phyloP scores from a whole-genome alignment of 2,329 filamentous ascomycete species.

The Emydomyces testavorans region DNA sequence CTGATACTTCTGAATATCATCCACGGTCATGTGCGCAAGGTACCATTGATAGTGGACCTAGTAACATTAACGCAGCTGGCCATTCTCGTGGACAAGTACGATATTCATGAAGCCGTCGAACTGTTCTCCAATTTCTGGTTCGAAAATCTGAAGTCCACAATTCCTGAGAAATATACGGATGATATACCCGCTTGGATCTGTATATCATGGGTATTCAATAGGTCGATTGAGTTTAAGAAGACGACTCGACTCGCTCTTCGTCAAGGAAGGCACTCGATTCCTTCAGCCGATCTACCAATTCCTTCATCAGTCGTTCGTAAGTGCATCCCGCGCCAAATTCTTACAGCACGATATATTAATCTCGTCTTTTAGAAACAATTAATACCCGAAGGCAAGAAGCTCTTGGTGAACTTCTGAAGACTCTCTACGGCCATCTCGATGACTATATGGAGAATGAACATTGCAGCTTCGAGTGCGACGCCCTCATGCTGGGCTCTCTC shows the following conservation, averaged over 20 bases:
- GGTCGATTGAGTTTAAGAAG: conserved; percentile 14
- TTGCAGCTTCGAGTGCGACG: conserved; percentile 18
- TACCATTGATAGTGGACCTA: conserved; percentile 17
- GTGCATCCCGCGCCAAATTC: neutral
- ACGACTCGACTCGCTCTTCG: conserved; percentile 15
- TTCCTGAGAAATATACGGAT: conserved; percentile 14
- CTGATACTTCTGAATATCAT: conserved; percentile 24
- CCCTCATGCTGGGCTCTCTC: conserved; percentile 16
- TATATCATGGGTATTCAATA: conserved; percentile 17
- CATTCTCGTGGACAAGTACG: conserved; percentile 18
- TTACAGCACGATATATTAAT: neutral
- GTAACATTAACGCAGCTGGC: conserved; percentile 15
- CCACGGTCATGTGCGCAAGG: conserved; percentile 22
- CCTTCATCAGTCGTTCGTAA: conserved; percentile 15
- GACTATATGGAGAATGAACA: conserved; percentile 17
- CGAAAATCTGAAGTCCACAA: conserved; percentile 13
- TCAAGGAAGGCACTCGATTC: conserved; percentile 13
- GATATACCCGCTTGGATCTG: conserved; percentile 17
- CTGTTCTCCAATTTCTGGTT: conserved; percentile 18
- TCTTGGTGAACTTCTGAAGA: conserved; percentile 12
- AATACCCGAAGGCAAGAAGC: conserved; percentile 14
- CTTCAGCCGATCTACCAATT: conserved; percentile 14
- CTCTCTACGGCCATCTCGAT: conserved; percentile 14
- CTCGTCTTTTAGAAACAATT: conserved; percentile 11
- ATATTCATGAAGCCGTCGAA: conserved; percentile 15